A percentile compares a stretch with the other conserved stretches of the same genome.
Evolutionary conservation across 176 grass and related monocot species (phyloP).

Genomic region (Raddia guianensis): DNA sequence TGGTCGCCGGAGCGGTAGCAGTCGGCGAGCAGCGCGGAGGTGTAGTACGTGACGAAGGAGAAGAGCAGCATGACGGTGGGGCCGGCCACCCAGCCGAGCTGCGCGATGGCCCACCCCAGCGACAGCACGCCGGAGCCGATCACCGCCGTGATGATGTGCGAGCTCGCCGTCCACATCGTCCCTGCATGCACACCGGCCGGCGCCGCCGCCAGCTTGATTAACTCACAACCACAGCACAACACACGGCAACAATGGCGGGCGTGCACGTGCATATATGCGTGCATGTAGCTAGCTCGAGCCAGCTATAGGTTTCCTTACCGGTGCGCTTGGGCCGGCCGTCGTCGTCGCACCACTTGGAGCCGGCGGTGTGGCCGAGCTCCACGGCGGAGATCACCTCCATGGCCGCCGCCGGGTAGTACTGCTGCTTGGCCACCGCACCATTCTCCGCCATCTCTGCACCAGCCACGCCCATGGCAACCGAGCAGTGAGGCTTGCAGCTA

Average conservation of each 20-base stretch:
- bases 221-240: background rate
- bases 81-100: slow-evolving; percentile 93
- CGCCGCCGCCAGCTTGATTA: background rate
- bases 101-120: slow-evolving; percentile 85
- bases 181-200: slow-evolving; percentile 31
- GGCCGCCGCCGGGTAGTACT: slow-evolving; percentile 40
- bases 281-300: background rate
- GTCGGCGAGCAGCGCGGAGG: slow-evolving; percentile 75
- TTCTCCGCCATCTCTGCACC: slow-evolving; percentile 66
- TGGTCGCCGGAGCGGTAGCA: slow-evolving; percentile 86
- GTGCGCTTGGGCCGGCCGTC: slow-evolving; percentile 88
- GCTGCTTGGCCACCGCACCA: slow-evolving; percentile 35
- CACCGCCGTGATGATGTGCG: slow-evolving; percentile 96
- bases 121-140: slow-evolving; percentile 90
- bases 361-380: slow-evolving; percentile 57
- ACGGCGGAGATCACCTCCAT: slow-evolving; percentile 50
- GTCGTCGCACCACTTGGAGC: slow-evolving; percentile 82
- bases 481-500: slow-evolving; percentile 24
- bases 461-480: background rate
- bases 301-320: slow-evolving; percentile 28
- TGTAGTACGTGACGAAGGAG: slow-evolving; percentile 93
- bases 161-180: slow-evolving; percentile 88
- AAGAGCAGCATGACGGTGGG: slow-evolving; percentile 95
- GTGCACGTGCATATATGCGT: background rate
- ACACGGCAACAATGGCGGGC: background rate